Conservation (phyloP, 148 eudicot genomes). For the Vaccinium vitisidaea region DNA sequence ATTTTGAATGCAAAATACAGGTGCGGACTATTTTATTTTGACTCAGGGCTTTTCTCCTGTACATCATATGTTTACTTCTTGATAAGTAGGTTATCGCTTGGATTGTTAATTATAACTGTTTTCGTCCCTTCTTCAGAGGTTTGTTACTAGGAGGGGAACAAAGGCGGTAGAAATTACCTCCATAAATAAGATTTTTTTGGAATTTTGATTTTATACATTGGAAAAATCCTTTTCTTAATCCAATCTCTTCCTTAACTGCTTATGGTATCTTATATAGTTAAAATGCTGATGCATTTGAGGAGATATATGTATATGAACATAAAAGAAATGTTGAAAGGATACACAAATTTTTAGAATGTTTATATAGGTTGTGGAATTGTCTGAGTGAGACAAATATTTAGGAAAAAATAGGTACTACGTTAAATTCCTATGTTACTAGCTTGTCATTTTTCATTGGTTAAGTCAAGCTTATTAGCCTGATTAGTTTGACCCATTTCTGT, state of each 20-base stretch:
- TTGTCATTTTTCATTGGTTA: background rate
- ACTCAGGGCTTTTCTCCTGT: background rate
- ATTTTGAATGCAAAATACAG: slow-evolving; percentile 77
- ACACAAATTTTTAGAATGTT: background rate
- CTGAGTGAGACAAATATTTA: background rate
- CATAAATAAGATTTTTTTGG: no score
- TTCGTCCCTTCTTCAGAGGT: background rate
- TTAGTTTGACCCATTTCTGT: background rate
- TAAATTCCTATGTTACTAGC: background rate
- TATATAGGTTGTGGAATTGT: background rate
- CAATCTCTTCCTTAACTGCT: background rate
- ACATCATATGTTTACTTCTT: background rate
- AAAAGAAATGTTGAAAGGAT: background rate
- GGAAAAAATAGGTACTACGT: background rate
- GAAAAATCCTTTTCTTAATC: background rate
- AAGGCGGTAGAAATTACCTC: background rate
- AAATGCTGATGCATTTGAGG: background rate
- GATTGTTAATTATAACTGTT: background rate
- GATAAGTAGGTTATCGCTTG: background rate
- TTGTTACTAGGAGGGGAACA: background rate
- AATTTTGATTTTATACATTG: no score
- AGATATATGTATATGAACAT: background rate
- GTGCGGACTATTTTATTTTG: slow-evolving; percentile 27
- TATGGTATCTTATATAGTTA: background rate
- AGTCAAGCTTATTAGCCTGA: slow-evolving; percentile 1